phyloP scores from a whole-genome alignment of 2,329 filamentous ascomycete genomes.

The Berkeleyomyces basicola region DNA sequence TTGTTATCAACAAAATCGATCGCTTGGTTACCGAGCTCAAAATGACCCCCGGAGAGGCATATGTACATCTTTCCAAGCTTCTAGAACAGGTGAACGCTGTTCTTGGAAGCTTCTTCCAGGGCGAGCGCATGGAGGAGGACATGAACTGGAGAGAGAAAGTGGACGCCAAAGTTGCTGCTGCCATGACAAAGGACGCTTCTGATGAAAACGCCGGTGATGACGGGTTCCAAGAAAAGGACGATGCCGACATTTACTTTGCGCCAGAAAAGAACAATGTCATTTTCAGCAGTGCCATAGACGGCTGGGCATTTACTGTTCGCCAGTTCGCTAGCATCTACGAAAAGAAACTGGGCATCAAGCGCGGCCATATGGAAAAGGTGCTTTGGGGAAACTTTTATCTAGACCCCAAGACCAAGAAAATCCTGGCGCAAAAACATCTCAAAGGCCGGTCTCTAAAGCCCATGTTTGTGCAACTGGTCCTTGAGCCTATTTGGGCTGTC shows the following conservation, averaged over 20 bases:
- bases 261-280: slow-evolving; percentile 99
- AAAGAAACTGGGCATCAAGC: slow-evolving; percentile 91
- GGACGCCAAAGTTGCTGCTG: slow-evolving; percentile 66
- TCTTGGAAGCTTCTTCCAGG: slow-evolving; percentile 92
- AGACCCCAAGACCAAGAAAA: slow-evolving; percentile 91
- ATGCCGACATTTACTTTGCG: slow-evolving; percentile 95
- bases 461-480: slow-evolving; percentile 90
- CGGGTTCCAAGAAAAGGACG: slow-evolving; percentile 77
- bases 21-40: slow-evolving; percentile 84
- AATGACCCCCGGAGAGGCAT: slow-evolving; percentile 81
- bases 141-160: slow-evolving; percentile 87
- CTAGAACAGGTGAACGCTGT: slow-evolving; percentile 95
- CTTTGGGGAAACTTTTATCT: slow-evolving; percentile 95
- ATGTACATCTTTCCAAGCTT: slow-evolving; percentile 73
- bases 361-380: slow-evolving; percentile 74
- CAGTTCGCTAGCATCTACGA: slow-evolving; percentile 91
- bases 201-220: slow-evolving; percentile 35
- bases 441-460: slow-evolving; percentile 86
- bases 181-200: slow-evolving; percentile 40
- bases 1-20: slow-evolving; percentile 98
- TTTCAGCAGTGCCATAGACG: slow-evolving; percentile 91
- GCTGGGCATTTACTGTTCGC: slow-evolving; percentile 95
- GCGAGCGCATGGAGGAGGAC: slow-evolving; percentile 96
- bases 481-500: slow-evolving; percentile 91
- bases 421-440: slow-evolving; percentile 77